These are phyloP conservation scores for Saturnispora halmiae DNA, from an alignment of 805 yeast species.

Conservation along the genomic window DNA sequence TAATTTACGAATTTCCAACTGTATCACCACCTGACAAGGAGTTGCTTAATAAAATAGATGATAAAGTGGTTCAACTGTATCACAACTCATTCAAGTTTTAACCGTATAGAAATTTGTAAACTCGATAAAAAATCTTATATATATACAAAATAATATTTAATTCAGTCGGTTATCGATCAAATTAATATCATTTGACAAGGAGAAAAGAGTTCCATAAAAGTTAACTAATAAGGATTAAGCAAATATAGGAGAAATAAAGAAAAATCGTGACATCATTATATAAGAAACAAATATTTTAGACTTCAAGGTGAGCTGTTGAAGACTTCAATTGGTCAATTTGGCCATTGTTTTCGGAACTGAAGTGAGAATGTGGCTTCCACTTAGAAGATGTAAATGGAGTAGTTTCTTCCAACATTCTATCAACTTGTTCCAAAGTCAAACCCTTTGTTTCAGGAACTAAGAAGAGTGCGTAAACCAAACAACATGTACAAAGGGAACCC, in stretches of 20 bases:
- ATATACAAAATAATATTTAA: no score
- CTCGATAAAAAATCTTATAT: no score
- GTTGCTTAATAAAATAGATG: slow-evolving; percentile 2
- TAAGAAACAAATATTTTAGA: slow-evolving; percentile 1
- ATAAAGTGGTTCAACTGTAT: slow-evolving; percentile 3
- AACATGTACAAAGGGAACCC: slow-evolving; percentile 39
- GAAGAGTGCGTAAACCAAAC: slow-evolving; percentile 62
- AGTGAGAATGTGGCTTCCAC: slow-evolving; percentile 25
- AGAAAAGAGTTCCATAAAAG: background rate
- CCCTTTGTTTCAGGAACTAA: slow-evolving; percentile 73
- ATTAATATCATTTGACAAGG: background rate
- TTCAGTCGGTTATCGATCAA: no score
- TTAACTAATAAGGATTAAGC: background rate
- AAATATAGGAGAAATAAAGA: background rate
- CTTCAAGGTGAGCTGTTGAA: slow-evolving; percentile 5
- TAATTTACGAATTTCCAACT: slow-evolving; percentile 1
- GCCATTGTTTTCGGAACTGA: background rate
- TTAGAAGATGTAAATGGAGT: slow-evolving; percentile 27
- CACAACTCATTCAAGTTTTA: background rate
- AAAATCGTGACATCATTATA: background rate
- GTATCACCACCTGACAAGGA: background rate
- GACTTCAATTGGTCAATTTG: background rate
- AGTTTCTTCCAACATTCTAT: slow-evolving; percentile 34
- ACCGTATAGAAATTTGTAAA: background rate
- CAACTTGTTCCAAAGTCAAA: slow-evolving; percentile 72